Percentiles rank a stretch among this genome's conserved stretches.
Conservation (phyloP, 495 filamentous ascomycete species). For the Cercophora samala region DNA sequence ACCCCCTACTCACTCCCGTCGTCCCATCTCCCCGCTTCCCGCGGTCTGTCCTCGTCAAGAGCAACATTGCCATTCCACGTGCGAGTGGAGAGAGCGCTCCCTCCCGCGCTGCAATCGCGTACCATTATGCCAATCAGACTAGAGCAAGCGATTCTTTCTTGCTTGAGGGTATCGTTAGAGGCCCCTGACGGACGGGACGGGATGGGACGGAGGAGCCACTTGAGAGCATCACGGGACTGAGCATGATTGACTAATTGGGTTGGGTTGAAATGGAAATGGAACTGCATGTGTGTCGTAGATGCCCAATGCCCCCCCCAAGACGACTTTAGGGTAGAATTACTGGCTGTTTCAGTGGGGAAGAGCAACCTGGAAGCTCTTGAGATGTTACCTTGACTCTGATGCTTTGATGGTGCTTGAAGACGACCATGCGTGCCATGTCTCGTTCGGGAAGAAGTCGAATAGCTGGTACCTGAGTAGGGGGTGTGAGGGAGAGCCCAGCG, state of each 20-base stretch:
- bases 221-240: not conserved
- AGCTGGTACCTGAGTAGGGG: not conserved
- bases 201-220: not conserved
- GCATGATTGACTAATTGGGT: not conserved
- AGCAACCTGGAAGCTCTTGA: not conserved
- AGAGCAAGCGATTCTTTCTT: not conserved
- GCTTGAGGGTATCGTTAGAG: not conserved
- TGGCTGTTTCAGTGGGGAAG: not conserved
- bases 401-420: not conserved
- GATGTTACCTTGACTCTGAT: not conserved
- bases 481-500: not conserved
- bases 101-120: not conserved
- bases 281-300: conserved; percentile 8
- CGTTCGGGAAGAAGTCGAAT: not conserved
- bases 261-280: conserved; percentile 7
- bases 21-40: not conserved
- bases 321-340: not conserved
- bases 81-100: not conserved
- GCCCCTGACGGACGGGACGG: not conserved
- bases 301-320: not conserved
- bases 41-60: not conserved
- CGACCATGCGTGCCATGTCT: not conserved
- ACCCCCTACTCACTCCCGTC: not conserved
- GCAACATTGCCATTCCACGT: not conserved
- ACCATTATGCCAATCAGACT: not conserved